Evolutionary conservation across 768 basidiomycete species (phyloP).

Genomic region (Tulasnella sp.): DNA sequence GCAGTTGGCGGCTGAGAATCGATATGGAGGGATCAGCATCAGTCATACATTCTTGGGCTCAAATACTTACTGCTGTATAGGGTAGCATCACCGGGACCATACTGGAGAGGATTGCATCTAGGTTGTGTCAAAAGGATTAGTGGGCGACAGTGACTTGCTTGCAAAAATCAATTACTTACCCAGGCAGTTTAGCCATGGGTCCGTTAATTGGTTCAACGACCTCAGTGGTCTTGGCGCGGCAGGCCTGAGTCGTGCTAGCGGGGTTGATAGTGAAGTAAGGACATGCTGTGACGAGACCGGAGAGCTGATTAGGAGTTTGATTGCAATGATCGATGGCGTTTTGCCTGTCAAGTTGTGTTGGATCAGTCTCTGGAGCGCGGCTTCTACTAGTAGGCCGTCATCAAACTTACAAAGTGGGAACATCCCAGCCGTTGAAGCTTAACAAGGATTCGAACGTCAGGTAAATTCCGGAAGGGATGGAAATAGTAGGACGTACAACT

Average conservation of each 20-base stretch:
- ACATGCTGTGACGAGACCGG: constrained; percentile 20
- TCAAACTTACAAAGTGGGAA: background rate
- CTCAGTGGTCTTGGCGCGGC: constrained; percentile 30
- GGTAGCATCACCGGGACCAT: no score
- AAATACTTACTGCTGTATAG: no score
- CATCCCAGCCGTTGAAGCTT: constrained; percentile 9
- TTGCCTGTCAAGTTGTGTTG: background rate
- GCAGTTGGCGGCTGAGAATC: no score
- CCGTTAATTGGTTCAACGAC: constrained; percentile 22
- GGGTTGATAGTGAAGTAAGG: constrained; percentile 28
- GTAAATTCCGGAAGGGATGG: background rate
- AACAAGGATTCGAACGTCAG: background rate
- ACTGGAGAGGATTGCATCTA: background rate
- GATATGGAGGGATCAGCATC: no score
- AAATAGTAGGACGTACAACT: constrained; percentile 21
- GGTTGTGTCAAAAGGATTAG: no score
- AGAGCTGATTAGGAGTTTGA: background rate
- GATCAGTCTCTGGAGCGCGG: background rate
- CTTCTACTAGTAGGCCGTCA: background rate
- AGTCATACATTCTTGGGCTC: no score
- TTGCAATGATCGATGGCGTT: constrained; percentile 12
- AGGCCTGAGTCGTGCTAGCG: constrained; percentile 22
- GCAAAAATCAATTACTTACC: no score
- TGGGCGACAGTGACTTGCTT: no score
- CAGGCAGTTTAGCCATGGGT: constrained; percentile 16